A percentile compares a stretch with the other conserved stretches of the same genome.
Conservation (phyloP, 2,329 filamentous ascomycete species). For the Rutstroemia sp. region DNA sequence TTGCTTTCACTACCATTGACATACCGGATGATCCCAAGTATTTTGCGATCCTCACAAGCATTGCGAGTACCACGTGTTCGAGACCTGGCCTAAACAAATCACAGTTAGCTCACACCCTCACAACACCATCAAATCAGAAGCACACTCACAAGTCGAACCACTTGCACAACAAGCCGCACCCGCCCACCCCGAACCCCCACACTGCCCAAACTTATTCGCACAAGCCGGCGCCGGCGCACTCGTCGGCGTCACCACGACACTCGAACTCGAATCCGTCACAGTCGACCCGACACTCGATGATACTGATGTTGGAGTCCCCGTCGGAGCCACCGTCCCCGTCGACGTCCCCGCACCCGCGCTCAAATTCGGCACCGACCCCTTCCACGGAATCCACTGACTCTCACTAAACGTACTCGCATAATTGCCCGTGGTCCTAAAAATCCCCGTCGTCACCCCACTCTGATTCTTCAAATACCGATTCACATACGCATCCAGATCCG, state of each 20-base stretch:
- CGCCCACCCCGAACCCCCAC: not conserved
- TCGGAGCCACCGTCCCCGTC: not conserved
- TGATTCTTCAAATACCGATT: constrained; percentile 35
- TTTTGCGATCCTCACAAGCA: not conserved
- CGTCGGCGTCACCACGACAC: no score
- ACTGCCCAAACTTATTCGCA: not conserved
- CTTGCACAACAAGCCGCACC: not conserved
- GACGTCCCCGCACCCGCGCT: not conserved
- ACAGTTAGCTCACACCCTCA: not conserved
- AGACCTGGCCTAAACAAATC: not conserved
- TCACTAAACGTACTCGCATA: not conserved
- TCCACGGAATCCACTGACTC: not conserved
- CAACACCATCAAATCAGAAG: not conserved
- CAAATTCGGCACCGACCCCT: not conserved
- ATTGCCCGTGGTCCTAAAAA: not conserved
- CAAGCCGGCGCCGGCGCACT: not conserved
- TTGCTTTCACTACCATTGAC: not conserved
- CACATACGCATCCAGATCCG: constrained; percentile 42
- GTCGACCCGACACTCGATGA: no score
- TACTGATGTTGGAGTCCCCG: not conserved
- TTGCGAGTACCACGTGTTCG: not conserved
- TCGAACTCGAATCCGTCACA: no score
- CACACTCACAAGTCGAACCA: not conserved
- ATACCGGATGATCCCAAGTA: not conserved
- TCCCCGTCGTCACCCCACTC: constrained; percentile 15